phyloP scores from a whole-genome alignment of 176 grass and related monocot genomes.

The Tillandsia leiboldiana region DNA sequence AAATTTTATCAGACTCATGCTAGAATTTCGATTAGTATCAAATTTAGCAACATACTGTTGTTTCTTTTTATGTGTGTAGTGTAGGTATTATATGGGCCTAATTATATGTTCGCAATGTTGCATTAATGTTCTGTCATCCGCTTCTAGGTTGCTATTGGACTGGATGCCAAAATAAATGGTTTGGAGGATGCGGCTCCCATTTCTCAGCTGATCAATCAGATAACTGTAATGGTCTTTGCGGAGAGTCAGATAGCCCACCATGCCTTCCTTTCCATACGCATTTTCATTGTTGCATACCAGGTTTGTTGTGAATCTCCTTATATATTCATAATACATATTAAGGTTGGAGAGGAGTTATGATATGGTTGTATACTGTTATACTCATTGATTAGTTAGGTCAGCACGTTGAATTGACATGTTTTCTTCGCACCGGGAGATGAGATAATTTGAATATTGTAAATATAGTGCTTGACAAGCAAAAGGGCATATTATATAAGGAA shows the following conservation, averaged over 20 bases:
- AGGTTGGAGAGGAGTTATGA: neutral
- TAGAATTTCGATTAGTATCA: too few species aligned
- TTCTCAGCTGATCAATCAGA: conserved; percentile 49
- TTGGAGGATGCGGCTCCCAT: conserved; percentile 44
- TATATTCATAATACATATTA: neutral
- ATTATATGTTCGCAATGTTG: neutral
- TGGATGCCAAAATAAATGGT: conserved; percentile 68
- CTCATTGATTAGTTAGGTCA: neutral
- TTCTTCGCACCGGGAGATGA: too few species aligned
- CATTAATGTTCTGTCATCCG: neutral
- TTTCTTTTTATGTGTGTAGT: neutral
- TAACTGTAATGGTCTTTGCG: conserved; percentile 53
- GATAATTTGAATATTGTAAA: too few species aligned
- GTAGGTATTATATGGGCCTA: neutral
- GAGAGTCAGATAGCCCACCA: conserved; percentile 34
- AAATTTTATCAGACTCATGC: too few species aligned
- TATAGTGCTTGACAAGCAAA: too few species aligned
- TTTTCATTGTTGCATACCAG: conserved; percentile 70
- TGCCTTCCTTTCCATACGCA: conserved; percentile 78
- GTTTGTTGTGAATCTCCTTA: conserved; percentile 19
- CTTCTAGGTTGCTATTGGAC: conserved; percentile 72
- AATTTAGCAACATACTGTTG: too few species aligned
- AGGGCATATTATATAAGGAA: too few species aligned
- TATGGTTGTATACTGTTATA: neutral
- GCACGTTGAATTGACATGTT: too few species aligned